Conservation (phyloP, 2,329 filamentous ascomycete genomes). For the Trichoderma sp. region DNA sequence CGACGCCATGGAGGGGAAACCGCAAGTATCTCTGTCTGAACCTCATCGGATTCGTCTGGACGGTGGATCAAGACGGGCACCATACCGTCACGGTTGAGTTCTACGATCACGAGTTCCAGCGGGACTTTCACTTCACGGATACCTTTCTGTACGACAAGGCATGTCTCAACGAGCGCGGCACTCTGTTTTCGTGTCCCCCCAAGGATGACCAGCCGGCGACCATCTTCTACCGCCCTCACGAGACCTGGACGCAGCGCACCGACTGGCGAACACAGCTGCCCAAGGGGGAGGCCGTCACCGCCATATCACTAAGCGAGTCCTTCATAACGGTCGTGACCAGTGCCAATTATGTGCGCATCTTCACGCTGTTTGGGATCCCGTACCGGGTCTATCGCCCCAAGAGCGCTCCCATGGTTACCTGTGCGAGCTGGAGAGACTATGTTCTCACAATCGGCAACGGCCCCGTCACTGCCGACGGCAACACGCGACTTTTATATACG, state of each 20-base stretch:
- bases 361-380: slow-evolving; percentile 88
- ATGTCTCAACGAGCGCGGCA: slow-evolving; percentile 81
- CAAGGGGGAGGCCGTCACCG: slow-evolving; percentile 78
- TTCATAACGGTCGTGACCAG: slow-evolving; percentile 89
- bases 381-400: slow-evolving; percentile 90
- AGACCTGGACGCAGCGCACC: slow-evolving; percentile 88
- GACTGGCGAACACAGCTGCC: slow-evolving; percentile 93
- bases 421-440: slow-evolving; percentile 92
- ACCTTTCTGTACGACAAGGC: slow-evolving; percentile 96
- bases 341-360: slow-evolving; percentile 86
- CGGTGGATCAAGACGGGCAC: slow-evolving; percentile 89
- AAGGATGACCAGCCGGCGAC: slow-evolving; percentile 67
- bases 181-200: slow-evolving; percentile 81
- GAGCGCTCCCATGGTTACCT: slow-evolving; percentile 85
- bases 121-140: slow-evolving; percentile 97
- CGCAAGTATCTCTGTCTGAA: slow-evolving; percentile 92
- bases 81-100: slow-evolving; percentile 97
- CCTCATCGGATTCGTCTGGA: slow-evolving; percentile 93
- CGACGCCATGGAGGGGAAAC: slow-evolving; percentile 94
- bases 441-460: slow-evolving; percentile 96
- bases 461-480: slow-evolving; percentile 75
- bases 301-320: slow-evolving; percentile 87
- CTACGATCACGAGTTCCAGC: slow-evolving; percentile 88
- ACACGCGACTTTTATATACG: slow-evolving; percentile 78
- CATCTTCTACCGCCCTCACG: slow-evolving; percentile 95